Base-by-base conservation (phyloP, 1,284 basidiomycete species). In the Apiotrichum mycotoxinovorans region DNA sequence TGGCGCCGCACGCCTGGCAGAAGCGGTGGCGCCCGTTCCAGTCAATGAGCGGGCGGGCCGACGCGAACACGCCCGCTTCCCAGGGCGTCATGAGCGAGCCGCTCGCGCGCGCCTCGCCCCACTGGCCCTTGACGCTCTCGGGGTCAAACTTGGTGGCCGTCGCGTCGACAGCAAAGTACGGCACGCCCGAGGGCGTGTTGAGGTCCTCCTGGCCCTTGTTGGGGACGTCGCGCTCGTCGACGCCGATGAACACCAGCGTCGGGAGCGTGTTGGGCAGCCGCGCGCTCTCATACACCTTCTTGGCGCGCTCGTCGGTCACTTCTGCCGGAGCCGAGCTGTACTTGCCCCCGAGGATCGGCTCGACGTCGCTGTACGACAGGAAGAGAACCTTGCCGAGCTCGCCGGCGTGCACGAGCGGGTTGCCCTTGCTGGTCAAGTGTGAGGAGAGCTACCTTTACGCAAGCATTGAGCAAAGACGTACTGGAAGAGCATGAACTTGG, bases 1-100 rank as follows among this genome's bases (percentile, higher is more conserved):
- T 82, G 0, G 86, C 83, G 1, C 92, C 91, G 73, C 95, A 98
- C 0, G 83, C 86, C 1, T 93, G 83, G 71, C 95, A 98, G 78
- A 89, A 96, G 86, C 90, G 89, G 73, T 92, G 92, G 54, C 91
- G 80, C 49, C 79, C 80, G 71, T 94, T 94, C 93, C 92, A 96
- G 71, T 95, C 92, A 9, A 87, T 80, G 81, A 95, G 80, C 52
- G 87, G 88, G 60, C 89, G 80, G 2, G 85, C 88, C 54, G 83
- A 81, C 0, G 89, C 87, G 68, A 88, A 89, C 0, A 94, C 76
- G 1, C 83, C 85, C 1, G 86, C 89, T 44, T 85, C 84, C 69
- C 71, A 77, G 1, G 60, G 56, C 14, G 58, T 54, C 67, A 77
- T 70, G 10, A 58, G 57, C 7, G 79, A 78, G 71, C 85, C 84